Percentiles rank a stretch among this genome's conserved stretches.
These are phyloP conservation scores for Fusarium nematophilum DNA, from an alignment of 2,329 filamentous ascomycete species.

Conservation along the genomic window DNA sequence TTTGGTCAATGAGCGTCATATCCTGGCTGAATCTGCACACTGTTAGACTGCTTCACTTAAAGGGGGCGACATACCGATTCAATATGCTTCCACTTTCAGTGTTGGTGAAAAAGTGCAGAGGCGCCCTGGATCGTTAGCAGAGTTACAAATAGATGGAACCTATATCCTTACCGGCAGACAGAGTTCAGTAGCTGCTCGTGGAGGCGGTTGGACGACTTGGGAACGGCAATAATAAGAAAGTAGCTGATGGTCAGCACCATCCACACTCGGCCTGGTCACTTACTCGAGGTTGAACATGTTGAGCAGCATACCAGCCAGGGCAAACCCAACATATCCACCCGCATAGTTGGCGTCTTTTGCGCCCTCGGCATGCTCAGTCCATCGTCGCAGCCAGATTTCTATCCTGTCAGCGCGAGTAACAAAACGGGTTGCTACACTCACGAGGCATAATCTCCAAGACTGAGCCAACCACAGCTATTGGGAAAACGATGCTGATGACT, in stretches of 20 bases:
- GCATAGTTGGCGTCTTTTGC: slow-evolving; percentile 32
- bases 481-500: slow-evolving; percentile 31
- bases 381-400: slow-evolving; percentile 45
- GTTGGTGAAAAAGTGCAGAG: slow-evolving; percentile 54
- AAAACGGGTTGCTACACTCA: background rate
- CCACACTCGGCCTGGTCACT: background rate
- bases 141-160: background rate
- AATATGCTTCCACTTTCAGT: slow-evolving; percentile 55
- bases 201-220: slow-evolving; percentile 38
- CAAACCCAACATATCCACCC: slow-evolving; percentile 40
- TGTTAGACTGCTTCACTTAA: slow-evolving; percentile 37
- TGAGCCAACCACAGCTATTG: slow-evolving; percentile 17
- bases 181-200: slow-evolving; percentile 38
- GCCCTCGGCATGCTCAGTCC: slow-evolving; percentile 41
- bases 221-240: slow-evolving; percentile 40
- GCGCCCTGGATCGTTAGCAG: slow-evolving; percentile 45
- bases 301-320: slow-evolving; percentile 27
- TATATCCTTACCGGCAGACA: slow-evolving; percentile 20
- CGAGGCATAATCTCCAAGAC: slow-evolving; percentile 40
- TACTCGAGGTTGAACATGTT: slow-evolving; percentile 23
- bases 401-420: background rate
- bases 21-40: slow-evolving; percentile 55
- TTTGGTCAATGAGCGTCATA: slow-evolving; percentile 55
- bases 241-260: slow-evolving; percentile 20
- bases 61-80: slow-evolving; percentile 47